Evolutionary conservation across 345 rosid genomes (phyloP).

Genomic region (Gossypium herbaceum): DNA sequence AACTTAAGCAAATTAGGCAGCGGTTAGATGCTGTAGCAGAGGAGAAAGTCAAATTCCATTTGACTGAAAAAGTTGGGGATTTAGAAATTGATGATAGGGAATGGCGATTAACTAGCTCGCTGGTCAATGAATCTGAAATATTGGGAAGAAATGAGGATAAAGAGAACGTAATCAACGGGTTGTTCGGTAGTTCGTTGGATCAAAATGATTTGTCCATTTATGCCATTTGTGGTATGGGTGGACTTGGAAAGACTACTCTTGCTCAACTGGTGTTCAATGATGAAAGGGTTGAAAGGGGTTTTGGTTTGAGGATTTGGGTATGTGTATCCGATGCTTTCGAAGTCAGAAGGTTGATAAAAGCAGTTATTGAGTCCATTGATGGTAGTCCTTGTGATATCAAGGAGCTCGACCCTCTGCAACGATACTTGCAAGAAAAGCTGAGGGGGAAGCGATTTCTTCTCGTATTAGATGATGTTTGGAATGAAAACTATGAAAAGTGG

Average conservation of each 20-base stretch:
- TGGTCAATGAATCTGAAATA: conserved; percentile 13
- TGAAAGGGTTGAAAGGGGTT: conserved; percentile 9
- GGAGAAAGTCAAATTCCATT: conserved; percentile 10
- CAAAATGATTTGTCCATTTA: conserved; percentile 8
- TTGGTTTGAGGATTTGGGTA: conserved; percentile 24
- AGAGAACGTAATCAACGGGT: background rate
- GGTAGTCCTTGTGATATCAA: background rate
- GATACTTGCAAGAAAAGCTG: conserved; percentile 1
- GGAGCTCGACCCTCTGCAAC: conserved; percentile 13
- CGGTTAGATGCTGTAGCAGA: conserved; percentile 1
- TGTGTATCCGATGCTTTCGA: conserved; percentile 23
- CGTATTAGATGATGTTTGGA: conserved; percentile 21
- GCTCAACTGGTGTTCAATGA: conserved; percentile 28
- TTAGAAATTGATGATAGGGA: background rate
- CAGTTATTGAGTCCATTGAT: conserved; percentile 17
- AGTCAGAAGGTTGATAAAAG: conserved; percentile 6
- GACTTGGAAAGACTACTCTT: conserved; percentile 15
- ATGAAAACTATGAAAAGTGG: conserved; percentile 11
- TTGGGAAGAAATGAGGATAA: conserved; percentile 10
- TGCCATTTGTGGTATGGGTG: conserved; percentile 1
- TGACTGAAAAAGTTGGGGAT: background rate
- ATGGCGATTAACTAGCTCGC: conserved; percentile 9
- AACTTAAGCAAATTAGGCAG: background rate
- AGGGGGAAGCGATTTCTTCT: conserved; percentile 8
- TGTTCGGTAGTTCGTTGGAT: background rate